Evolutionary conservation across 306 rosid genomes (phyloP).

Genomic region (Aeschynomene evenia): DNA sequence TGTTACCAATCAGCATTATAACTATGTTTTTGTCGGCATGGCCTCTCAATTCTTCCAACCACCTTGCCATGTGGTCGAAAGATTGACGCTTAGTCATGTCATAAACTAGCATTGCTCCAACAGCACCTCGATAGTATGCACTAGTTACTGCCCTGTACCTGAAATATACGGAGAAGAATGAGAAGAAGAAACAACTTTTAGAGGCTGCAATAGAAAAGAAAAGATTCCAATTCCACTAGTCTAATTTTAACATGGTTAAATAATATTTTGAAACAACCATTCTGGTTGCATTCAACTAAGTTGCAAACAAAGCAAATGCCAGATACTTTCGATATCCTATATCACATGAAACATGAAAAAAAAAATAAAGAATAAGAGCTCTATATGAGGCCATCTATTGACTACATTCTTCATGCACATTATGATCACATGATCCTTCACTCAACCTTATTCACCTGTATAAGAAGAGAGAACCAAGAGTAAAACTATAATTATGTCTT

Average conservation of each 20-base stretch:
- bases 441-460: not conserved
- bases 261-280: not conserved
- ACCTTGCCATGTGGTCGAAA: conserved; percentile 84
- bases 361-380: no score
- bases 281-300: not conserved
- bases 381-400: not conserved
- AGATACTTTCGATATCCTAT: not conserved
- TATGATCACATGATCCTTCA: not conserved
- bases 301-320: not conserved
- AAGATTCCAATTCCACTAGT: not conserved
- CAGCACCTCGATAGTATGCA: conserved; percentile 92
- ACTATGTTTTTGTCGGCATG: conserved; percentile 81
- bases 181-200: not conserved
- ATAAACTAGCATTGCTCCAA: conserved; percentile 88
- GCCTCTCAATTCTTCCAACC: conserved; percentile 83
- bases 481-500: not conserved
- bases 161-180: not conserved
- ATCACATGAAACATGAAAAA: not conserved
- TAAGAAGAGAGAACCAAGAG: not conserved
- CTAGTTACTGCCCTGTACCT: conserved; percentile 92
- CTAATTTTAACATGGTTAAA: not conserved
- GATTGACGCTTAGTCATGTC: conserved; percentile 92
- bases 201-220: not conserved
- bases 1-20: conserved; percentile 85
- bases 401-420: not conserved